Conservation (phyloP, 768 basidiomycete genomes). For the Exsudoporus frostii region DNA sequence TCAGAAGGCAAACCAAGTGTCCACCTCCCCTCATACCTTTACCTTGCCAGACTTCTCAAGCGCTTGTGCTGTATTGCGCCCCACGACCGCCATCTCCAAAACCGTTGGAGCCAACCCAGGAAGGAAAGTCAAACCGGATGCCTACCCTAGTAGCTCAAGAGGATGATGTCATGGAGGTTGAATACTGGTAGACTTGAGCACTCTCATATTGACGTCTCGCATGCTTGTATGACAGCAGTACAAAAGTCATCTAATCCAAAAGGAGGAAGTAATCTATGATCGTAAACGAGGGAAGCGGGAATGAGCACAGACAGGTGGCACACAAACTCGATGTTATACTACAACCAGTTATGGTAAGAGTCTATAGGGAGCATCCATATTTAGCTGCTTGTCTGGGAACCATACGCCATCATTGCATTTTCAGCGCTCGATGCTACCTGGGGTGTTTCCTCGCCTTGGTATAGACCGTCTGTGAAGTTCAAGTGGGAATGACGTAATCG, state of each 20-base stretch:
- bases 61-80: constrained; percentile 55
- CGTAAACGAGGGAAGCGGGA: constrained; percentile 10
- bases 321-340: constrained; percentile 20
- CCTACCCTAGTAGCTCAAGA: neutral
- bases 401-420: constrained; percentile 50
- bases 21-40: constrained; percentile 21
- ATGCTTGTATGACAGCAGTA: constrained; percentile 17
- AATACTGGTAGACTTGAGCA: constrained; percentile 27
- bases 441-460: constrained; percentile 29
- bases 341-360: constrained; percentile 6
- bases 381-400: constrained; percentile 33
- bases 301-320: constrained; percentile 19
- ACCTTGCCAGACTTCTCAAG: constrained; percentile 32
- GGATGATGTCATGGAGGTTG: constrained; percentile 57
- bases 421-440: constrained; percentile 30
- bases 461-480: constrained; percentile 41
- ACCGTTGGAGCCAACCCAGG: neutral
- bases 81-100: constrained; percentile 25
- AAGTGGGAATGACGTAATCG: constrained; percentile 64
- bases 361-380: neutral
- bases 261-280: constrained; percentile 26
- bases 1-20: constrained; percentile 34
- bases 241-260: constrained; percentile 26
- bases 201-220: constrained; percentile 2
- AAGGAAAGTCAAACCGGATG: neutral